Evolutionary conservation across 352 stramenopile genomes (phyloP).

Genomic region (Blastocystis sp.): DNA sequence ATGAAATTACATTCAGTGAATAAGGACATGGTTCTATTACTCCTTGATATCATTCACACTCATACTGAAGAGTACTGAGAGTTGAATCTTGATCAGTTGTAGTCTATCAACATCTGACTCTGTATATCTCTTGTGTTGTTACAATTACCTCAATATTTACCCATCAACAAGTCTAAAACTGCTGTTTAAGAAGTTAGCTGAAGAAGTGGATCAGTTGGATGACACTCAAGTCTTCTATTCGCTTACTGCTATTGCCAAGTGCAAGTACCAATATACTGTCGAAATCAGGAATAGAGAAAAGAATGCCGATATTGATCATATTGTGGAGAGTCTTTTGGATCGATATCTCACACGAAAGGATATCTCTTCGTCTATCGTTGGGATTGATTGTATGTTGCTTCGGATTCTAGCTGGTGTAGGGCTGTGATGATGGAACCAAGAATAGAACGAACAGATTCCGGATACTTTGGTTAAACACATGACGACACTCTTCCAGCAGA

Average conservation of each 20-base stretch:
- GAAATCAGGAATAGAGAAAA: not conserved
- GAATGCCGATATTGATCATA: not conserved
- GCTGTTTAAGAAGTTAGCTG: not conserved
- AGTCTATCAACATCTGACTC: not conserved
- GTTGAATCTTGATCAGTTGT: too few species aligned
- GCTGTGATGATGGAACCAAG: not conserved
- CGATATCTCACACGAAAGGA: not conserved
- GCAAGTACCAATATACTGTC: not conserved
- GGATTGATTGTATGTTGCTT: conserved; percentile 21
- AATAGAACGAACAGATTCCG: not conserved
- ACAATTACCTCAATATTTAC: not conserved
- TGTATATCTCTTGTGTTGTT: conserved; percentile 19
- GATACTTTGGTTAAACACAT: not conserved
- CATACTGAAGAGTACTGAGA: not conserved
- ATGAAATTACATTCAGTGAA: not conserved
- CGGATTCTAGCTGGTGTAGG: not conserved
- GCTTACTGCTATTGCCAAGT: not conserved
- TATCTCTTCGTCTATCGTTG: not conserved
- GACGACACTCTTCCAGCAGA: not conserved
- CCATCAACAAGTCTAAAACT: not conserved
- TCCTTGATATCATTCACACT: not conserved
- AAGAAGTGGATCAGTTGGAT: not conserved
- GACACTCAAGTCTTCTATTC: conserved; percentile 11
- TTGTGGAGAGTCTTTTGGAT: not conserved
- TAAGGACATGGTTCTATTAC: not conserved